Evolutionary conservation across 176 grass and related monocot species (phyloP).

Genomic region (Phragmites australis): DNA sequence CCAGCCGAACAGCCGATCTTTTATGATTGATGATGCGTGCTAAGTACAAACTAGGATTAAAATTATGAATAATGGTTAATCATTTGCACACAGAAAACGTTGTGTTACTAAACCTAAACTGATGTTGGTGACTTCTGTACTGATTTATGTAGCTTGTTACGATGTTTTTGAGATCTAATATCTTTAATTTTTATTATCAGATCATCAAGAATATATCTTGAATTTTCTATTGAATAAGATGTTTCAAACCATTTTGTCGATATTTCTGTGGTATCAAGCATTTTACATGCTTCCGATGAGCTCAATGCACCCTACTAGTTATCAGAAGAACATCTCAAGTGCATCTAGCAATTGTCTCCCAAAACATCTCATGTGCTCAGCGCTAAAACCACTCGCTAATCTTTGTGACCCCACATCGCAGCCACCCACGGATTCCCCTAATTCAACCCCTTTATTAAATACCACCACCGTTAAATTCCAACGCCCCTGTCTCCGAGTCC

Average conservation of each 20-base stretch:
- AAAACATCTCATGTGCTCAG: slow-evolving; percentile 36
- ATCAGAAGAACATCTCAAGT: too few species aligned
- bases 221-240: too few species aligned
- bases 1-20: neutral
- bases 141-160: neutral
- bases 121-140: too few species aligned
- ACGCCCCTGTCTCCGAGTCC: slow-evolving; percentile 3
- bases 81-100: neutral
- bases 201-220: too few species aligned
- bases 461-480: slow-evolving; percentile 23
- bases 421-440: neutral
- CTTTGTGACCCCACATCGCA: slow-evolving; percentile 15
- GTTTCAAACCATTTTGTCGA: too few species aligned
- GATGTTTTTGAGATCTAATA: too few species aligned
- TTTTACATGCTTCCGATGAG: too few species aligned
- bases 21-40: neutral
- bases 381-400: neutral
- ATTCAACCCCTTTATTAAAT: slow-evolving; percentile 8
- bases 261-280: too few species aligned
- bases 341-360: neutral
- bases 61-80: neutral
- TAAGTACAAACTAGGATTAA: neutral
- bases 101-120: neutral
- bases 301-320: too few species aligned
- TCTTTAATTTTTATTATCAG: too few species aligned